phyloP scores from a whole-genome alignment of 371 early-diverging fungal genomes.

The Lichtheimia ramosa region DNA sequence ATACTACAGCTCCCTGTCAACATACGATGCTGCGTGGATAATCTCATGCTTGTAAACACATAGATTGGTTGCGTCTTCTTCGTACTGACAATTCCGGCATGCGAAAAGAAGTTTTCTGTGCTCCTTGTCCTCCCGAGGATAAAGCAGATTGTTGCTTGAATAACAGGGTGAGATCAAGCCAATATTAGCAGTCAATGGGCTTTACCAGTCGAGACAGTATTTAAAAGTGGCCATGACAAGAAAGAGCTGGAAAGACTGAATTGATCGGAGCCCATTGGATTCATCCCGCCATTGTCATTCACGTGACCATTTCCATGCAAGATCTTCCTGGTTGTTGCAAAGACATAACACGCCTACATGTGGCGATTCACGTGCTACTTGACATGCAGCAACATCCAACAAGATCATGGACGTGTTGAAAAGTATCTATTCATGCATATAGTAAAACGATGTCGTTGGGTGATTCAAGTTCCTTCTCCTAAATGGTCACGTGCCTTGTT shows the following conservation, averaged over 20 bases:
- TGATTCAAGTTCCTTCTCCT: no score
- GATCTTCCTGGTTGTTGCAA: no score
- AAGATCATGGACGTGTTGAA: no score
- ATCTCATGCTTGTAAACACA: slow-evolving; percentile 90
- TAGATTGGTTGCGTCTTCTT: slow-evolving; percentile 80
- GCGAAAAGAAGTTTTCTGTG: slow-evolving; percentile 74
- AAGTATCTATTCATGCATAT: no score
- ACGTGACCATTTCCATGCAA: no score
- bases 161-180: background rate
- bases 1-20: background rate
- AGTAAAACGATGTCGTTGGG: no score
- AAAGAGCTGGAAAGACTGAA: background rate
- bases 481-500: no score
- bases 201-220: slow-evolving; percentile 76
- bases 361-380: no score
- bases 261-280: background rate
- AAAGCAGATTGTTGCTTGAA: slow-evolving; percentile 90
- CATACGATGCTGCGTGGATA: slow-evolving; percentile 76
- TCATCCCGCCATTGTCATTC: no score
- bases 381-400: no score
- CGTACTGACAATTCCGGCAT: slow-evolving; percentile 94
- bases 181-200: background rate
- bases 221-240: slow-evolving; percentile 65
- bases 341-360: no score
- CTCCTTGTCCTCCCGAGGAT: slow-evolving; percentile 90